A percentile compares a stretch with the other conserved stretches of the same genome.
phyloP scores from a whole-genome alignment of 441 rosid genomes.

The Bruguiera hainesii region DNA sequence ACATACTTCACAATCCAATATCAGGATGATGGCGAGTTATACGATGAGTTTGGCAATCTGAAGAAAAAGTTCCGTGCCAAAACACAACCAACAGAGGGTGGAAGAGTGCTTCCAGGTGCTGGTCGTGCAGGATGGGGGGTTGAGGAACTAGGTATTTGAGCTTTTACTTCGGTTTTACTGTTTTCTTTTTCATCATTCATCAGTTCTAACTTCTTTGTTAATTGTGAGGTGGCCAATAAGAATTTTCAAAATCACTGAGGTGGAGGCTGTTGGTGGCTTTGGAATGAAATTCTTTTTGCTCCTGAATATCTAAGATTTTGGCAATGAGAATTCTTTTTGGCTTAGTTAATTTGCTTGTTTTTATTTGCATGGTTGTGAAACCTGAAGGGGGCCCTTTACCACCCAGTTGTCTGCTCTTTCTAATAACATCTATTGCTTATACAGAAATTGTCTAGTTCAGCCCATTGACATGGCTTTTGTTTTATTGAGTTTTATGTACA shows the following conservation, averaged over 20 bases:
- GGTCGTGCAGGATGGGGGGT: constrained; percentile 99
- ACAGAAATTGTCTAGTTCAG: not conserved
- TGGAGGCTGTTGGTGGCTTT: too few species aligned
- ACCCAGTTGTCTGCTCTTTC: not conserved
- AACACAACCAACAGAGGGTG: constrained; percentile 68
- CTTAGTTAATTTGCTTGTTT: not conserved
- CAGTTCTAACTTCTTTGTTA: not conserved
- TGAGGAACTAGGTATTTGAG: constrained; percentile 69
- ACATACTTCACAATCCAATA: constrained; percentile 13
- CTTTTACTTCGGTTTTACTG: not conserved
- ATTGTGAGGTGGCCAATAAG: not conserved
- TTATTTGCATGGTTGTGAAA: not conserved
- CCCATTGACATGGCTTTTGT: not conserved
- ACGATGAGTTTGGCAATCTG: constrained; percentile 97
- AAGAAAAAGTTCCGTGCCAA: constrained; percentile 94
- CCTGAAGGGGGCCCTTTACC: not conserved
- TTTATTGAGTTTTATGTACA: not conserved
- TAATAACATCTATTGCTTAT: not conserved
- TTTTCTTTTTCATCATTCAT: not conserved
- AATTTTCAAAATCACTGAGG: not conserved
- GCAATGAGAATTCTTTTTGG: not conserved
- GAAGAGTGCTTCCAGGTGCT: constrained; percentile 59
- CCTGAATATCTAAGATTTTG: not conserved
- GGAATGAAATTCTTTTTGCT: too few species aligned
- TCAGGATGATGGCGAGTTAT: constrained; percentile 97